These are phyloP conservation scores for Leptographium procerum DNA, from an alignment of 2,329 filamentous ascomycete genomes.

Conservation along the genomic window DNA sequence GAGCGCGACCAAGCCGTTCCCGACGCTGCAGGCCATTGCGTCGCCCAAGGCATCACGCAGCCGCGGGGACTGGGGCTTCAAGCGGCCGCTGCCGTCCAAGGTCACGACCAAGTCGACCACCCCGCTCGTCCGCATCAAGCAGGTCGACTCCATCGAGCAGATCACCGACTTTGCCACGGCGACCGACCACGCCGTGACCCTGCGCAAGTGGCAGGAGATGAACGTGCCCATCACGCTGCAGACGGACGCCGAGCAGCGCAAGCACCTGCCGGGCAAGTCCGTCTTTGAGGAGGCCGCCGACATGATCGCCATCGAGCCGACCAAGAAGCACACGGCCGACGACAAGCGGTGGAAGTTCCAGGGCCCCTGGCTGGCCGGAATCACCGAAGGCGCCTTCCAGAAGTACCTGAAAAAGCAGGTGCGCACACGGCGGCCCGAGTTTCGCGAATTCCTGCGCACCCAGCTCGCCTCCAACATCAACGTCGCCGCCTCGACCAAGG, in stretches of 20 bases:
- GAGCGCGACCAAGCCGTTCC: slow-evolving; percentile 63
- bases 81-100: slow-evolving; percentile 68
- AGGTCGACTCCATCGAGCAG: slow-evolving; percentile 75
- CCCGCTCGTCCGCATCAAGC: slow-evolving; percentile 65
- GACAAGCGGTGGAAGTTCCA: slow-evolving; percentile 53
- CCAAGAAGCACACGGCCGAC: slow-evolving; percentile 22
- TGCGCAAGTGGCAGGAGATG: slow-evolving; percentile 80
- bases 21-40: slow-evolving; percentile 73
- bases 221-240: slow-evolving; percentile 47
- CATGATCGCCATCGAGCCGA: slow-evolving; percentile 30
- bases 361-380: slow-evolving; percentile 54
- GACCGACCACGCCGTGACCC: slow-evolving; percentile 66
- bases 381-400: slow-evolving; percentile 49
- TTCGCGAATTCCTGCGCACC: slow-evolving; percentile 40
- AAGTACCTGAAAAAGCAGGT: slow-evolving; percentile 43
- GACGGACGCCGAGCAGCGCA: slow-evolving; percentile 13
- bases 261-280: slow-evolving; percentile 27
- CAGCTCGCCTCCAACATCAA: slow-evolving; percentile 36
- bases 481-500: slow-evolving; percentile 21
- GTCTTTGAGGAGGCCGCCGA: slow-evolving; percentile 51
- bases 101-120: slow-evolving; percentile 60
- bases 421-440: slow-evolving; percentile 39
- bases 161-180: slow-evolving; percentile 82
- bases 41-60: slow-evolving; percentile 61
- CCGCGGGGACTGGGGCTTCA: slow-evolving; percentile 86